Conservation (phyloP, 805 yeast genomes). For the Brettanomyces sp. region DNA sequence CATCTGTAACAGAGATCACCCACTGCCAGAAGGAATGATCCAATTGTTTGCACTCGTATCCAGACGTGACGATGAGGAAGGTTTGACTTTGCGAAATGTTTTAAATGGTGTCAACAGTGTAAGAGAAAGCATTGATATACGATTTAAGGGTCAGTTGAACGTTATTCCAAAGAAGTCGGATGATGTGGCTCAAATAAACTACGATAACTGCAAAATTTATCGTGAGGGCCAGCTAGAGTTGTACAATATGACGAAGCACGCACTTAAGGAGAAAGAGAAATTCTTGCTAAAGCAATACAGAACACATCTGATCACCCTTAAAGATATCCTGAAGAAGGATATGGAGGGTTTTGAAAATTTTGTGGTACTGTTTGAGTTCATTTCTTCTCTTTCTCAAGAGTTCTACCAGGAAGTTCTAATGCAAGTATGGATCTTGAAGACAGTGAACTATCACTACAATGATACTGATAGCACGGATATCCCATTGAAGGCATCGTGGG, state of each 20-base stretch:
- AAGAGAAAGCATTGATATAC: conserved; percentile 42
- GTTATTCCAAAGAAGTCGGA: conserved; percentile 5
- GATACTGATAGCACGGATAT: background rate
- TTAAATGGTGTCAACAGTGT: conserved; percentile 57
- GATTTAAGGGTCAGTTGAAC: conserved; percentile 22
- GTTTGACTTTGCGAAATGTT: conserved; percentile 38
- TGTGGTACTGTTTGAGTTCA: too few relatives aligned
- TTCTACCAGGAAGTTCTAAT: conserved; percentile 3
- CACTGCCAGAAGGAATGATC: conserved; percentile 37
- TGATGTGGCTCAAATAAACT: conserved; percentile 5
- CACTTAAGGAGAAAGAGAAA: conserved; percentile 35
- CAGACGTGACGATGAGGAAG: conserved; percentile 36
- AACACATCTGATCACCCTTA: conserved; percentile 15
- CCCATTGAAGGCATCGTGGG: conserved; percentile 7
- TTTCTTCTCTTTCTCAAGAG: too few relatives aligned
- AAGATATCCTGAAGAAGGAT: conserved; percentile 17
- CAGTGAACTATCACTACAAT: conserved; percentile 4
- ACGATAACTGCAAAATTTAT: conserved; percentile 25
- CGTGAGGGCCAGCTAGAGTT: conserved; percentile 32
- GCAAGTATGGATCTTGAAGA: conserved; percentile 16
- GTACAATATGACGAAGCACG: conserved; percentile 27
- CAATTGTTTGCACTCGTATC: conserved; percentile 46
- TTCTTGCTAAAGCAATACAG: conserved; percentile 25
- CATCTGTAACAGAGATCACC: conserved; percentile 18
- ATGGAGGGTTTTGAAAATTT: background rate